These are phyloP conservation scores for Pichia sp. DNA, from an alignment of 1,139 yeast genomes.

Conservation along the genomic window DNA sequence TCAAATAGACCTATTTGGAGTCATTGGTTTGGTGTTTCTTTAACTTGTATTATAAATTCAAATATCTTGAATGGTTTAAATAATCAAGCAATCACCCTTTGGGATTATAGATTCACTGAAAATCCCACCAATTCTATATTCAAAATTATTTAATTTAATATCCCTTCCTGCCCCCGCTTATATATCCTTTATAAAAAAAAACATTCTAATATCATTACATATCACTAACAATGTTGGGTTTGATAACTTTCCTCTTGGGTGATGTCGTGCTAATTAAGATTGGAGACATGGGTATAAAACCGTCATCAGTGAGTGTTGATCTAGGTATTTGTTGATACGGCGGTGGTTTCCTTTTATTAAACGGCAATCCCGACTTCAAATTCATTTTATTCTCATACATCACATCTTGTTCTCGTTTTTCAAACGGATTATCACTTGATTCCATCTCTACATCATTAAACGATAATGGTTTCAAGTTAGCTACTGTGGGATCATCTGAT, in stretches of 20 bases:
- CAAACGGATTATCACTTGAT: neutral
- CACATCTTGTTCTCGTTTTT: neutral
- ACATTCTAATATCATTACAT: too few species aligned
- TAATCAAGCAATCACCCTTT: conserved; percentile 42
- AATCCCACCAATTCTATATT: conserved; percentile 53
- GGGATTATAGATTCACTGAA: conserved; percentile 61
- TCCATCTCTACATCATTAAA: neutral
- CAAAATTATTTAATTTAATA: conserved; percentile 20
- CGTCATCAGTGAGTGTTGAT: neutral
- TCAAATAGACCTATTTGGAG: conserved; percentile 30
- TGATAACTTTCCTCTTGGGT: neutral
- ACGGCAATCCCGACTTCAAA: conserved; percentile 1
- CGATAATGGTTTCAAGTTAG: neutral
- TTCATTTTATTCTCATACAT: neutral
- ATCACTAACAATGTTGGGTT: neutral
- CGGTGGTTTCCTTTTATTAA: conserved; percentile 5
- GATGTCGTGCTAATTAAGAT: neutral
- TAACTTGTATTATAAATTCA: conserved; percentile 56
- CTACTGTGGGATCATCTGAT: neutral
- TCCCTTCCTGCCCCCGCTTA: too few species aligned
- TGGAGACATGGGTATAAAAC: conserved; percentile 11
- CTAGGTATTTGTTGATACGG: neutral
- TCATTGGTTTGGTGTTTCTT: conserved; percentile 60
- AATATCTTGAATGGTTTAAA: conserved; percentile 38
- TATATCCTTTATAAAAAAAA: too few species aligned